Base-by-base conservation (phyloP, 2,329 filamentous ascomycete genomes). In the Truncatella angustata region DNA sequence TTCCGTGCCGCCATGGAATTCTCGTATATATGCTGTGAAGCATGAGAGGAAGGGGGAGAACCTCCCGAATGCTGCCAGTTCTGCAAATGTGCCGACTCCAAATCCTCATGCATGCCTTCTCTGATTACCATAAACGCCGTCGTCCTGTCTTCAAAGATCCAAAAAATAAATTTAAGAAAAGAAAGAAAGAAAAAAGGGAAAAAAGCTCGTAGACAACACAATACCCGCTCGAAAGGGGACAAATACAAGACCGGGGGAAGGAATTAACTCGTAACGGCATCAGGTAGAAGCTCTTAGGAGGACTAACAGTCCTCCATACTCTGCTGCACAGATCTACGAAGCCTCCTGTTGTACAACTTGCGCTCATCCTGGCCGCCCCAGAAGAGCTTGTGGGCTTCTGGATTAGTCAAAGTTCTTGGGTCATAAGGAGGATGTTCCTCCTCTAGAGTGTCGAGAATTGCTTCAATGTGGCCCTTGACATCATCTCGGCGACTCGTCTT, bases 381-480 rank as follows among this genome's bases (percentile, higher is more conserved):
- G 65, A 87, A 94, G 42, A 97, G 75, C 68, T 86, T 90, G 36
- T 88, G 86, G 2, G 92, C 91, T 63, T 96, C 92, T 0, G 86
- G 88, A 58, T 96, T 87, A 34, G 97, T 90, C 28, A 91, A 81
- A 10, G 90, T 92, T 42, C 93, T 82, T 1, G 94, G 94, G 65
- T 99, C 94, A 64, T 96, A 97, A 0, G 88, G 86, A 0, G 92
- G 90, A 2, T 84, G 80, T 54, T 95, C 90, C 51, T 97, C 92
- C 64, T 97, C 91, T n/a, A 97, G 76, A 1, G 87, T 81, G 5
- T 81, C 79, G 56, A 97, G 83, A 51, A 97, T 87, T 4, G 87
- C 88, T 51, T 95, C 87, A 39, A 99, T 86, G 60, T 97, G 93
- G 3, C 86, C 84, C 54, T 82, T 84, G 61, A 93, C 83, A 61